A percentile compares a stretch with the other conserved stretches of the same genome.
These are phyloP conservation scores for Aspergillus sclerotialis DNA, from an alignment of 2,329 filamentous ascomycete genomes.

Conservation along the genomic window DNA sequence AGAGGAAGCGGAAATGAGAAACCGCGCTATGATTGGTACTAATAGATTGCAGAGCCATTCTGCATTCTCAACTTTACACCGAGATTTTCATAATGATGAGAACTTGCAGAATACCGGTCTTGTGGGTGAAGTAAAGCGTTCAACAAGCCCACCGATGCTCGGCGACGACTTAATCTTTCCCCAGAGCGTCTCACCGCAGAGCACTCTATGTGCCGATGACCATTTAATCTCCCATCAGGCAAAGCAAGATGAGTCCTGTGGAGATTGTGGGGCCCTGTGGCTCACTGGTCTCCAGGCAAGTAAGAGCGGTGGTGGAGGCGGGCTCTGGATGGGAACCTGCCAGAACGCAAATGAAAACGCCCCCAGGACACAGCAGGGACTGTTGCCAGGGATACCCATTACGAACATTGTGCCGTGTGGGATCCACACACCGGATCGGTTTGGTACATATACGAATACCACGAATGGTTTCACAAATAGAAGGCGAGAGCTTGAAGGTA, in stretches of 20 bases:
- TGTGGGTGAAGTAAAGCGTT: conserved; percentile 43
- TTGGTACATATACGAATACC: too few relatives aligned
- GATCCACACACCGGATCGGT: too few relatives aligned
- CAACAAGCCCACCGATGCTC: conserved; percentile 74
- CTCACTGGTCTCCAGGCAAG: conserved; percentile 58
- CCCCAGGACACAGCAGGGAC: conserved; percentile 6
- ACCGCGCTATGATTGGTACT: conserved; percentile 25
- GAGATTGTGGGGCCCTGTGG: conserved; percentile 62
- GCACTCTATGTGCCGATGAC: conserved; percentile 74
- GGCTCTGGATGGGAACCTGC: conserved; percentile 39
- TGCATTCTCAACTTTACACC: conserved; percentile 17
- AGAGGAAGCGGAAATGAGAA: conserved; percentile 51
- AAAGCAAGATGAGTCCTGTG: conserved; percentile 43
- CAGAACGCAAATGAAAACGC: conserved; percentile 15
- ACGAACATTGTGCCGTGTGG: too few relatives aligned
- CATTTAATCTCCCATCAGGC: conserved; percentile 51
- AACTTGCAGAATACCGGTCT: conserved; percentile 1
- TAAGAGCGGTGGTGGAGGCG: conserved; percentile 25
- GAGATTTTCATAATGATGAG: conserved; percentile 5
- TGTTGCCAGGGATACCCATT: conserved; percentile 19
- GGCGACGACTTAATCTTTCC: conserved; percentile 75
- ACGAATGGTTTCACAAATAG: neutral
- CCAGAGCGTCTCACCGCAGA: conserved; percentile 72
- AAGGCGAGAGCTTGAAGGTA: conserved; percentile 7
- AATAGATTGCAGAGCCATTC: conserved; percentile 22